Conservation (phyloP, 176 grass and related monocot species). For the Carex kokanica region DNA sequence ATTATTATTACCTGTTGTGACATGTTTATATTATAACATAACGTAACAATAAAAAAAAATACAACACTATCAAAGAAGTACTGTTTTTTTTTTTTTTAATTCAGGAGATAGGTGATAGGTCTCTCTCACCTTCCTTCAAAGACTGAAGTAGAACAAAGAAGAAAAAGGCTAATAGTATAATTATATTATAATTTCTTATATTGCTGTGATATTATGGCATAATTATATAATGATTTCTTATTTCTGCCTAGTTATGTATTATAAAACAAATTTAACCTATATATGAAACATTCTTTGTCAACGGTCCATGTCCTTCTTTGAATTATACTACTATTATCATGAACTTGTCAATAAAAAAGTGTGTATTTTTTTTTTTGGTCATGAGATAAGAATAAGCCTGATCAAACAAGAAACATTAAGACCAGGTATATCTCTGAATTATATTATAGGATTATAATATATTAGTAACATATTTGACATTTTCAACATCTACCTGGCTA, state of each 20-base stretch:
- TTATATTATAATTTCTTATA: too few species aligned
- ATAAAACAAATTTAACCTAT: too few species aligned
- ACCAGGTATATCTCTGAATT: not conserved
- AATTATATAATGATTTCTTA: too few species aligned
- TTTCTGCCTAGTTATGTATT: too few species aligned
- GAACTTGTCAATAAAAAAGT: not conserved
- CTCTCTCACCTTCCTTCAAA: not conserved
- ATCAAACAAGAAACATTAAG: not conserved
- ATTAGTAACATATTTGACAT: not conserved
- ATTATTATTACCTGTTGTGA: not conserved
- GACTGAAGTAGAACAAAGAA: not conserved
- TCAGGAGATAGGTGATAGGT: not conserved
- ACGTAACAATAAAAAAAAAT: not conserved
- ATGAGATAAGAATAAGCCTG: conserved; percentile 1
- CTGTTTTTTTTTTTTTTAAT: too few species aligned
- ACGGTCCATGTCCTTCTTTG: too few species aligned
- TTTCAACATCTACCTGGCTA: not conserved
- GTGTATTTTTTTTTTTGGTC: not conserved
- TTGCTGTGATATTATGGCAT: too few species aligned
- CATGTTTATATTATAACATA: not conserved
- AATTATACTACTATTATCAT: too few species aligned
- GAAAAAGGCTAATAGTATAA: not conserved
- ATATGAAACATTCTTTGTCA: too few species aligned
- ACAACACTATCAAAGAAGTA: not conserved
- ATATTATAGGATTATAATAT: not conserved